phyloP scores from a whole-genome alignment of 768 basidiomycete genomes.

The Naganishia randhawae region DNA sequence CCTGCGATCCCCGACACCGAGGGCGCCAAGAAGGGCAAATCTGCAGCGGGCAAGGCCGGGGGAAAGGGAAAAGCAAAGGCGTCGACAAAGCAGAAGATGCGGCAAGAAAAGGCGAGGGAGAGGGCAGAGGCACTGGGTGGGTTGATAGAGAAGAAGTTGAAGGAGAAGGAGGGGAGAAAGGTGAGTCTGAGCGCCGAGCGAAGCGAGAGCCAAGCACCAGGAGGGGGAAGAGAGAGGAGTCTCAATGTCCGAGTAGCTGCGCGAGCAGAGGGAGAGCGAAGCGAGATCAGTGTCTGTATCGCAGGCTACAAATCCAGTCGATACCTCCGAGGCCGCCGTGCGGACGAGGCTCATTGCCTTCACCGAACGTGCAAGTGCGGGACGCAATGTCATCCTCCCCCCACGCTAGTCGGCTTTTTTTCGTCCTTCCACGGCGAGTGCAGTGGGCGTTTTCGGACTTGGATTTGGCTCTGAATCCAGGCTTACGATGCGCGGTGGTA shows the following conservation, averaged over 20 bases:
- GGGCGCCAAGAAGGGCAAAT: not conserved
- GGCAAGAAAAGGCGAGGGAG: slow-evolving; percentile 25
- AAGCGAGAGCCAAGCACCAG: not conserved
- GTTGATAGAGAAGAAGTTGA: slow-evolving; percentile 22
- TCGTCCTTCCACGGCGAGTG: too few species aligned
- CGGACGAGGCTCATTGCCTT: not conserved
- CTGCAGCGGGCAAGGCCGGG: not conserved
- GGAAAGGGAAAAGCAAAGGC: slow-evolving; percentile 5
- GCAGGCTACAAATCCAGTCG: too few species aligned
- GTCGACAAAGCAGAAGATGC: slow-evolving; percentile 15
- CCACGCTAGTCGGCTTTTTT: too few species aligned
- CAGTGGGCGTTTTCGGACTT: too few species aligned
- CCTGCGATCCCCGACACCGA: not conserved
- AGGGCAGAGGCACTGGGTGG: slow-evolving; percentile 20
- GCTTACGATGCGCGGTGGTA: too few species aligned
- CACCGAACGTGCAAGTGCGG: not conserved
- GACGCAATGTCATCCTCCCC: too few species aligned
- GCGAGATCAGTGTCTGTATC: not conserved
- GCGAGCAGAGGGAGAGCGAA: not conserved
- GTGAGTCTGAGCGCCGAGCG: slow-evolving; percentile 21
- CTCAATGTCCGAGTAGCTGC: not conserved
- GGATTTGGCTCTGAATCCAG: too few species aligned
- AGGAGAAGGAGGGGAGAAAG: slow-evolving; percentile 24
- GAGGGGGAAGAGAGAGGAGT: not conserved
- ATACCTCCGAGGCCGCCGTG: not conserved